These are phyloP conservation scores for Mariannaea elegans DNA, from an alignment of 2,329 filamentous ascomycete species.

Conservation along the genomic window DNA sequence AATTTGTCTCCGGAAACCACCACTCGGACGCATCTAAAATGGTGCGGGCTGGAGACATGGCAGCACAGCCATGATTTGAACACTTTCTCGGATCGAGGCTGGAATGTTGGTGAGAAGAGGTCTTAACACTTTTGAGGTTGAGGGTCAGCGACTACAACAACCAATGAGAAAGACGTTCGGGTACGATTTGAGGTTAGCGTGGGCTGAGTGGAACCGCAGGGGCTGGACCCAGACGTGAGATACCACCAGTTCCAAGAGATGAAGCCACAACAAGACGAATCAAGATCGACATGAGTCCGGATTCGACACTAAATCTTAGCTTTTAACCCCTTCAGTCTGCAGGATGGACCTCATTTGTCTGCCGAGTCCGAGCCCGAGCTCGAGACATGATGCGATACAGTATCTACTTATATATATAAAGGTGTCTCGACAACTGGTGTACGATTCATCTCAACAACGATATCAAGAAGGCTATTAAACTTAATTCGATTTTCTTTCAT, in stretches of 20 bases:
- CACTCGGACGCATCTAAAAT: not conserved
- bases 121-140: not conserved
- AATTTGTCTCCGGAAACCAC: not conserved
- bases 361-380: conserved; percentile 3
- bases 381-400: not conserved
- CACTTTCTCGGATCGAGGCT: not conserved
- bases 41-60: not conserved
- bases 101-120: not conserved
- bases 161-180: conserved; percentile 19
- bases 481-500: conserved; percentile 1
- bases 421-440: not conserved
- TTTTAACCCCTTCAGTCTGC: not conserved
- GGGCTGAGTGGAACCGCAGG: not conserved
- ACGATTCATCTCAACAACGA: not conserved
- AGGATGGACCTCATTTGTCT: not conserved
- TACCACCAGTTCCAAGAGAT: not conserved
- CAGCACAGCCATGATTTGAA: not conserved
- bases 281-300: not conserved
- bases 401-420: not conserved
- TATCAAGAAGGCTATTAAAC: not conserved
- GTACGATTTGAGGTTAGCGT: conserved; percentile 23
- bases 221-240: not conserved
- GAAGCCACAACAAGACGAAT: not conserved
- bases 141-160: not conserved
- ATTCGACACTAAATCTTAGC: not conserved